These are phyloP conservation scores for Fomitopsis palustris DNA, from an alignment of 1,284 basidiomycete genomes.

Conservation along the genomic window DNA sequence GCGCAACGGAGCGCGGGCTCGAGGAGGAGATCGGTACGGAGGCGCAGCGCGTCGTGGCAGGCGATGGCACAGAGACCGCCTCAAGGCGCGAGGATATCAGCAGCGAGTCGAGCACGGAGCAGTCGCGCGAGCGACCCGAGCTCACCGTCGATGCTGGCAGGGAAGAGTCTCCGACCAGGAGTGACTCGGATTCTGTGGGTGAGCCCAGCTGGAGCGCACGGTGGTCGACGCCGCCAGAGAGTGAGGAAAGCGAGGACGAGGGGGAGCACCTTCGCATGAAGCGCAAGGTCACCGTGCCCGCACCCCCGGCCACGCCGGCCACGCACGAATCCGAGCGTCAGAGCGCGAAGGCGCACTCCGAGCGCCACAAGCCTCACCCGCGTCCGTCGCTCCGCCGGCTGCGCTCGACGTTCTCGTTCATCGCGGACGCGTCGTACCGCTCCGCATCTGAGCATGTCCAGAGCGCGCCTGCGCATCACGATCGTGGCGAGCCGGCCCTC, in stretches of 20 bases:
- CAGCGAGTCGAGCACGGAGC: neutral
- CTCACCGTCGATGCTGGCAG: slow-evolving; percentile 11
- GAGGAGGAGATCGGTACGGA: slow-evolving; percentile 66
- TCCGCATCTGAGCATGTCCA: slow-evolving; percentile 16
- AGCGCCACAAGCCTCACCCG: slow-evolving; percentile 4
- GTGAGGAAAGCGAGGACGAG: slow-evolving; percentile 20
- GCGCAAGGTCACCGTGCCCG: neutral
- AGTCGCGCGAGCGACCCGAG: neutral
- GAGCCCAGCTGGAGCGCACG: slow-evolving; percentile 47
- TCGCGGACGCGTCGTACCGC: slow-evolving; percentile 17
- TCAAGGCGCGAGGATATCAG: slow-evolving; percentile 25
- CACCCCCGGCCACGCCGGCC: neutral
- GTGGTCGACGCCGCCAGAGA: slow-evolving; percentile 28
- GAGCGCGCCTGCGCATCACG: slow-evolving; percentile 4
- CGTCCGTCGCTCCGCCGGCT: slow-evolving; percentile 16
- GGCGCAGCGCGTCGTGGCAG: slow-evolving; percentile 58
- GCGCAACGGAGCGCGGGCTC: slow-evolving; percentile 52
- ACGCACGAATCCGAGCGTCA: neutral
- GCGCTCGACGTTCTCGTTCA: slow-evolving; percentile 19
- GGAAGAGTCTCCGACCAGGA: slow-evolving; percentile 8
- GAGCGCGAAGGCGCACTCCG: neutral
- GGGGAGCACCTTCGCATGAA: slow-evolving; percentile 9
- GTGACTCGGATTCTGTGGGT: slow-evolving; percentile 21
- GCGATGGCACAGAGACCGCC: slow-evolving; percentile 55
- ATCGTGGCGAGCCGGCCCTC: neutral